Conservation (phyloP, 176 grass and related monocot genomes). For the Oryza rufipogon region DNA sequence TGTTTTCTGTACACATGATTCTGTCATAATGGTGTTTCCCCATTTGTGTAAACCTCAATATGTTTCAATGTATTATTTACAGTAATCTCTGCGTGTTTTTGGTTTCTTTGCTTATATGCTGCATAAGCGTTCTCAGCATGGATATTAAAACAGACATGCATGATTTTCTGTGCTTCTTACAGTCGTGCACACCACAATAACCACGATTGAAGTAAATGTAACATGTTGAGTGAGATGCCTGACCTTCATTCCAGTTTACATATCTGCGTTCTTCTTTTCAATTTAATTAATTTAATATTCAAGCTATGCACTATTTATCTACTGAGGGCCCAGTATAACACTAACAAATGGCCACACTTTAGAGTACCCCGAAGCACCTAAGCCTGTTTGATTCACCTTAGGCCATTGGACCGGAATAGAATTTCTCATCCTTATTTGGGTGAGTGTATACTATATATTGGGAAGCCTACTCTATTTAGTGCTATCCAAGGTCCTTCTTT, state of each 20-base stretch:
- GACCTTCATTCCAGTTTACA: background rate
- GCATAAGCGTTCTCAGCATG: constrained; percentile 6
- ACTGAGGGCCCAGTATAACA: background rate
- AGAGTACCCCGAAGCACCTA: background rate
- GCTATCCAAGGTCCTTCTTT: constrained; percentile 3
- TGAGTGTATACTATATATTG: background rate
- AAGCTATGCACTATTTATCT: background rate
- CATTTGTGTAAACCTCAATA: background rate
- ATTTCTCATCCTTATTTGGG: background rate
- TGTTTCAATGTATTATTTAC: no score
- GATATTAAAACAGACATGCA: background rate
- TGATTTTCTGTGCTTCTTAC: constrained; percentile 6
- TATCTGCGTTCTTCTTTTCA: background rate
- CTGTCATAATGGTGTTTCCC: background rate
- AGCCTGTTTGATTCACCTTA: background rate
- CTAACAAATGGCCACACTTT: background rate
- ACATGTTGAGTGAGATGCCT: background rate
- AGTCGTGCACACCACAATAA: constrained; percentile 10
- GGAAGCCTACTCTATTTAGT: background rate
- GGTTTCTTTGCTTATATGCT: background rate
- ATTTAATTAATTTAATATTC: background rate
- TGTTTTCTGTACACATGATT: background rate
- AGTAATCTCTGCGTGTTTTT: background rate
- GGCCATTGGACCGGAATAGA: background rate
- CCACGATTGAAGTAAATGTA: background rate